Evolutionary conservation across 1,284 basidiomycete genomes (phyloP), one percentile per base, ranked within the genome.

Genomic region (Phylloboletellus chloephorus): DNA sequence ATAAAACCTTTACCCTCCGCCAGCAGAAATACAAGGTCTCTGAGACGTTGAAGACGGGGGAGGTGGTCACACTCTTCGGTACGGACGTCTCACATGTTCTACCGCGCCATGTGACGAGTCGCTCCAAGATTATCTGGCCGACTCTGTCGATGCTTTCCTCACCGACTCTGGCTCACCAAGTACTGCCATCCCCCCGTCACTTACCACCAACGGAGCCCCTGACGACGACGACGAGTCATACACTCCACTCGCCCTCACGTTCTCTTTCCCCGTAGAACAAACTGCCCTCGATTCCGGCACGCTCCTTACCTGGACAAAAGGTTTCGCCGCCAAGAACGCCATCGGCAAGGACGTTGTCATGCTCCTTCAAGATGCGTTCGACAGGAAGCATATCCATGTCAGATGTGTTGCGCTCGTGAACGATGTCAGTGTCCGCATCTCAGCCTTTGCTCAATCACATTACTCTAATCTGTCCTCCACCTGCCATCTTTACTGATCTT

Each of bases 231-330:
- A 49, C 69, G 72, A 57, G 69, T 81, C 44, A 53, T 57, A 66
- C 12, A 64, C 98, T 46, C 82, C 88, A 47, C 78, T 97, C 4
- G 93, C 93, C 5, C 75, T 97, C 41, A 97, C 93, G 0, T 98
- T 98, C 66, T 92, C 88, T 33, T 97, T 97, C 71, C 96, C 95
- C 3, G 96, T 98, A 33, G 91, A 97, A 58, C 96, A 98, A 62
- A 92, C 90, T 0, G 93, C 95, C 1, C 74, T 98, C 24, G 84
- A 86, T 58, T 78, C 79, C 21, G 95, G 96, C 2, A 89, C 82
- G 47, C 82, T 98, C 44, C 71, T 97, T 32, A 93, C 88, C 2
- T 97, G 94, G 93, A 96, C 93, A n/a, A 97, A 97, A 65, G 92
- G 93, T 4, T 97, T 96, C 63, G 68, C 84, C 13, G 90, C 90